Evolutionary conservation across 257 asterid genomes (phyloP).

Genomic region (Salvia hispanica): DNA sequence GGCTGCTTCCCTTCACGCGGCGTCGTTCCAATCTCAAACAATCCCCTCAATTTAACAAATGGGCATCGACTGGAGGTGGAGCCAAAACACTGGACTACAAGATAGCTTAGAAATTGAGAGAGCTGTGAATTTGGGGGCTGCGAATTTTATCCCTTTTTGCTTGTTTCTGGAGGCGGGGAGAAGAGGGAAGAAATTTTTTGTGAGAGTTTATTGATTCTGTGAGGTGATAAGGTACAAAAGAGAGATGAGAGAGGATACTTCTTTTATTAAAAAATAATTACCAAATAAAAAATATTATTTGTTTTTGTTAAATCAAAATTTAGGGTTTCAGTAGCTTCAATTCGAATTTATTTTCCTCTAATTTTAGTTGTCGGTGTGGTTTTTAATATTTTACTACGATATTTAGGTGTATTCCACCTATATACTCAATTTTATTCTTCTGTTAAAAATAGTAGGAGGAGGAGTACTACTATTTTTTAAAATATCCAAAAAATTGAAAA

Average conservation of each 20-base stretch:
- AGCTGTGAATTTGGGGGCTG: background rate
- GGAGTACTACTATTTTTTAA: no score
- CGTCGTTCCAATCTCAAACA: slow-evolving; percentile 45
- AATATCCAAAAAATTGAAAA: no score
- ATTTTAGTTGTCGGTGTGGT: no score
- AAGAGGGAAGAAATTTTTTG: slow-evolving; percentile 6
- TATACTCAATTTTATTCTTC: no score
- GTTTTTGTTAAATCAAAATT: no score
- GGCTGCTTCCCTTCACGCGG: slow-evolving; percentile 23
- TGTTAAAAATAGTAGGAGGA: no score
- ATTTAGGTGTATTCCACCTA: no score
- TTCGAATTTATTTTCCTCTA: no score
- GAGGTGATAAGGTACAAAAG: slow-evolving; percentile 32
- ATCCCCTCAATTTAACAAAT: background rate
- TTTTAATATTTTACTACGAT: no score
- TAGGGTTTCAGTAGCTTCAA: no score
- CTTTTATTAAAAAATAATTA: no score
- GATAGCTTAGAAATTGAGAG: background rate
- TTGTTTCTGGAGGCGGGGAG: background rate
- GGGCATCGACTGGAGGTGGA: background rate
- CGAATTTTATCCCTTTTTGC: background rate
- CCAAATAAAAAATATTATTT: no score
- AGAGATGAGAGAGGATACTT: background rate
- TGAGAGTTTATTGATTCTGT: background rate
- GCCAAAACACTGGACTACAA: background rate